phyloP scores from a whole-genome alignment of 441 rosid species.

The Populus hybrid region DNA sequence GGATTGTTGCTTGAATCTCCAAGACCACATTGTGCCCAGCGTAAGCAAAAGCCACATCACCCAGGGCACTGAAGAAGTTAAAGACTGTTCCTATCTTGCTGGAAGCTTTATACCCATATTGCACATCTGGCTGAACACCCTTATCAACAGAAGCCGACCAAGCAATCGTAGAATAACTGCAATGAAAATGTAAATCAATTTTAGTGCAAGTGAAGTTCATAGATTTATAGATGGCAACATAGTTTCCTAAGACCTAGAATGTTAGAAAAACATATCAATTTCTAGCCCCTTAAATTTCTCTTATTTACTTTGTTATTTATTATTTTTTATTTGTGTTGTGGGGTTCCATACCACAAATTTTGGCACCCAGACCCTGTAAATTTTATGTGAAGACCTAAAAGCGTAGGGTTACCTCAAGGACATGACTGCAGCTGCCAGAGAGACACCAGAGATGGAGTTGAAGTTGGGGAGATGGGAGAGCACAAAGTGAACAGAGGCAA shows the following conservation, averaged over 20 bases:
- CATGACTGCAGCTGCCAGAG: constrained; percentile 85
- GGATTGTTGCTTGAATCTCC: constrained; percentile 85
- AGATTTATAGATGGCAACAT: no score
- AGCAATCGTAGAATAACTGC: constrained; percentile 83
- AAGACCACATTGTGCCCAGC: constrained; percentile 83
- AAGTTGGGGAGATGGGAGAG: constrained; percentile 81
- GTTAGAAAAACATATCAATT: not conserved
- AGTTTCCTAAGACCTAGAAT: no score
- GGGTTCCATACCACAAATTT: no score
- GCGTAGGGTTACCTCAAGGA: constrained; percentile 51
- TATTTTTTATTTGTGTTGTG: no score
- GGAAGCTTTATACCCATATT: constrained; percentile 49
- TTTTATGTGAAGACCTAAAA: not conserved
- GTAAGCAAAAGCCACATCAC: constrained; percentile 75
- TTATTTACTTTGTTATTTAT: no score
- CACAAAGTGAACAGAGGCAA: constrained; percentile 70
- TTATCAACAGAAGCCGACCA: constrained; percentile 58
- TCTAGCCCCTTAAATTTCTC: not conserved
- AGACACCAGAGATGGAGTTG: constrained; percentile 79
- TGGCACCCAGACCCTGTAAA: not conserved
- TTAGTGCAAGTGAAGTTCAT: not conserved
- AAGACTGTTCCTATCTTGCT: constrained; percentile 44
- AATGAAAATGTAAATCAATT: constrained; percentile 1
- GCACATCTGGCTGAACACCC: constrained; percentile 57
- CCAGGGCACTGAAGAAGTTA: constrained; percentile 62